A percentile compares a stretch with the other conserved stretches of the same genome.
phyloP scores from a whole-genome alignment of 495 filamentous ascomycete genomes.

The Xylaria longipes region DNA sequence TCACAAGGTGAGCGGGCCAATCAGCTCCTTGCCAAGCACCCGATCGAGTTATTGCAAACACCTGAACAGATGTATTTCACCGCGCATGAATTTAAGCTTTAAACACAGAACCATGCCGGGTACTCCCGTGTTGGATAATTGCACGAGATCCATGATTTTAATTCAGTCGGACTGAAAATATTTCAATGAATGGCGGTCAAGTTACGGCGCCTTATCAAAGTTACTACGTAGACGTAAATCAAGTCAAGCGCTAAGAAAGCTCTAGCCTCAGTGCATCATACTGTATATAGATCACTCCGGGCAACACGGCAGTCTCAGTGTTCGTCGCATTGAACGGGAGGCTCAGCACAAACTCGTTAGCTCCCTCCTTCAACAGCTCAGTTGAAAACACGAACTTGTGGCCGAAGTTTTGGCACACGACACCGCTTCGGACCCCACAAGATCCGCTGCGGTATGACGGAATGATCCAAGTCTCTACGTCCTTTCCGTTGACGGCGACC shows the following conservation, averaged over 20 bases:
- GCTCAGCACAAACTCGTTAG: conserved; percentile 57
- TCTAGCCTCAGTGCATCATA: conserved; percentile 65
- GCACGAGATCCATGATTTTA: background rate
- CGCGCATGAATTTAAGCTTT: too few relatives aligned
- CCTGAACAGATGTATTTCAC: background rate
- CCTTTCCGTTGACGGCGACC: conserved; percentile 50
- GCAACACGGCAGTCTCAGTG: conserved; percentile 59
- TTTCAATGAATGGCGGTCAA: background rate
- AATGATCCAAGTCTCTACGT: conserved; percentile 54
- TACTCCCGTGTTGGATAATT: background rate
- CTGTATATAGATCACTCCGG: conserved; percentile 60
- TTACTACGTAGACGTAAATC: background rate
- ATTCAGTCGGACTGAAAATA: background rate
- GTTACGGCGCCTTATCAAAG: background rate
- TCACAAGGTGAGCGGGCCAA: background rate
- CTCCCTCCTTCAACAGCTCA: conserved; percentile 49
- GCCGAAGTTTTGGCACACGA: conserved; percentile 63
- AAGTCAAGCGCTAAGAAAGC: conserved; percentile 45
- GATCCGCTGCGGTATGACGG: conserved; percentile 54
- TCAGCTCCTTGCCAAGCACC: conserved; percentile 17
- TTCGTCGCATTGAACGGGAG: conserved; percentile 61
- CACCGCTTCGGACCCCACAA: conserved; percentile 60
- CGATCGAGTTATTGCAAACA: background rate
- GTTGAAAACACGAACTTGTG: conserved; percentile 58
- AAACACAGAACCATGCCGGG: background rate